Evolutionary conservation across 345 rosid species (phyloP).

Genomic region (Eucalyptus marginata): DNA sequence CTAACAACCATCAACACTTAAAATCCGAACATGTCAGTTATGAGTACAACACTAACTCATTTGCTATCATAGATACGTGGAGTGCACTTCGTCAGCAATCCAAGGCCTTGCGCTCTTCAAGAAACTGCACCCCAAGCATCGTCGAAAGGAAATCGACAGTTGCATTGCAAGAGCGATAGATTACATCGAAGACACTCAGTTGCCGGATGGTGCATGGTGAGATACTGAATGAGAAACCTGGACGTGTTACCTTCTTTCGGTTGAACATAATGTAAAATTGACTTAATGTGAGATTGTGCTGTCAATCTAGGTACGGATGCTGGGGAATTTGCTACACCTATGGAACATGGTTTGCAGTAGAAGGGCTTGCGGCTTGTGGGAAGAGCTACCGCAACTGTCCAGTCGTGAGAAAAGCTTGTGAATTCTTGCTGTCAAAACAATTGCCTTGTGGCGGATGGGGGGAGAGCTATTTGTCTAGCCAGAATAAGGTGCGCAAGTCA

Average conservation of each 20-base stretch:
- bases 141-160: slow-evolving; percentile 17
- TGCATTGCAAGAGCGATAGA: slow-evolving; percentile 2
- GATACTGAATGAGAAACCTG: background rate
- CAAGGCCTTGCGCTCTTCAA: slow-evolving; percentile 29
- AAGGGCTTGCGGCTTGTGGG: slow-evolving; percentile 35
- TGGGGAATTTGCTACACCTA: slow-evolving; percentile 70
- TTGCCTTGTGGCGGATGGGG: slow-evolving; percentile 62
- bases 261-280: background rate
- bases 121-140: slow-evolving; percentile 22
- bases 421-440: slow-evolving; percentile 36
- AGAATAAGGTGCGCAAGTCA: slow-evolving; percentile 11
- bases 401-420: slow-evolving; percentile 33
- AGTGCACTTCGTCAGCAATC: slow-evolving; percentile 36
- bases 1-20: background rate
- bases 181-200: slow-evolving; percentile 29
- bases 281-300: background rate
- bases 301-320: slow-evolving; percentile 32
- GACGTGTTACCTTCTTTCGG: background rate
- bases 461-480: slow-evolving; percentile 51
- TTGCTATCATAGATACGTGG: slow-evolving; percentile 23
- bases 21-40: background rate
- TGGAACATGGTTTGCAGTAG: slow-evolving; percentile 45
- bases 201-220: slow-evolving; percentile 43
- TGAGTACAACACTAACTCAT: background rate
- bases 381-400: slow-evolving; percentile 17